Conservation (phyloP, 1,139 yeast species). For the Geotrichum fermentans region DNA sequence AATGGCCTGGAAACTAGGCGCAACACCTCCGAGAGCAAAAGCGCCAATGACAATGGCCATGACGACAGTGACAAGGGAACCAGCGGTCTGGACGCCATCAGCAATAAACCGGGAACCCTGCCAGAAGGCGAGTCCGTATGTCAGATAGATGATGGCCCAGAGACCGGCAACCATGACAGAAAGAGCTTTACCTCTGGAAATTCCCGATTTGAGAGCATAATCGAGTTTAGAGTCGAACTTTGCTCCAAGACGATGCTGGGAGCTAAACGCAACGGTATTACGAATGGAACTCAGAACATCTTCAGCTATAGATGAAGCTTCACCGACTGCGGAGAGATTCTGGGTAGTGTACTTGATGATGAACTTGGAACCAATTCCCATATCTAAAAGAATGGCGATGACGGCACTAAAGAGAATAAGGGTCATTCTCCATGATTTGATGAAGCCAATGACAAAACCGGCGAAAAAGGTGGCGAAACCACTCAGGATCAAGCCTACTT, state of each 20-base stretch:
- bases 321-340: conserved; percentile 35
- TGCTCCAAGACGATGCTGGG: conserved; percentile 38
- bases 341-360: conserved; percentile 36
- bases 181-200: conserved; percentile 30
- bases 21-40: conserved; percentile 41
- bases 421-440: conserved; percentile 41
- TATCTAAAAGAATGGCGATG: conserved; percentile 31
- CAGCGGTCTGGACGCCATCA: conserved; percentile 34
- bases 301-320: conserved; percentile 42
- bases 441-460: conserved; percentile 41
- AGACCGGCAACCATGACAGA: conserved; percentile 38
- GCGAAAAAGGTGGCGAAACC: conserved; percentile 41
- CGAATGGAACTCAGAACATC: conserved; percentile 42
- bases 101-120: conserved; percentile 42
- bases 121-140: conserved; percentile 44
- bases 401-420: conserved; percentile 39
- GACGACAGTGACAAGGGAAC: conserved; percentile 38
- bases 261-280: conserved; percentile 43
- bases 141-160: conserved; percentile 37
- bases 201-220: conserved; percentile 23
- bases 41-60: conserved; percentile 43
- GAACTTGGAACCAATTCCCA: conserved; percentile 33
- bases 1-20: conserved; percentile 41
- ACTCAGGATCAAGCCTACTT: conserved; percentile 40
- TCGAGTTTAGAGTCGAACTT: conserved; percentile 33